A percentile compares a stretch with the other conserved stretches of the same genome.
Evolutionary conservation across 2,329 filamentous ascomycete species (phyloP).

Genomic region (Chalaropsis thielavioides): DNA sequence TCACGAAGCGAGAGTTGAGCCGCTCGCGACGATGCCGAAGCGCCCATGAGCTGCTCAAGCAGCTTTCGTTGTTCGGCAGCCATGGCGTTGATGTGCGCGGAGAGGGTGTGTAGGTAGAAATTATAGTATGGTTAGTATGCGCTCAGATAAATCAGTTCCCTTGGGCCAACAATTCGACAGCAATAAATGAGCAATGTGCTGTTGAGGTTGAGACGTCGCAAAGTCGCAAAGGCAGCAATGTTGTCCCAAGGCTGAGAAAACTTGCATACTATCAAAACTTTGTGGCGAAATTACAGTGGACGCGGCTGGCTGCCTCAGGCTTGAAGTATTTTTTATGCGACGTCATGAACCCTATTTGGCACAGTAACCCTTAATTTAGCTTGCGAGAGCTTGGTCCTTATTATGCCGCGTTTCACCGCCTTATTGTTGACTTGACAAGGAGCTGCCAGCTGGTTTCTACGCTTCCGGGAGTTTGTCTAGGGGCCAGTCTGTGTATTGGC

Average conservation of each 20-base stretch:
- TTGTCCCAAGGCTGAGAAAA: conserved; percentile 14
- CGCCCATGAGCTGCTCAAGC: conserved; percentile 91
- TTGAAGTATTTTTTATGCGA: not conserved
- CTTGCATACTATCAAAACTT: conserved; percentile 5
- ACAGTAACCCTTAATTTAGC: not conserved
- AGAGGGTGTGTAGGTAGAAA: not conserved
- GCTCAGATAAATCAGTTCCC: not conserved
- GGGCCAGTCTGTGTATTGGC: not conserved
- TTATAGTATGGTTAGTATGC: not conserved
- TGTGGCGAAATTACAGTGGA: not conserved
- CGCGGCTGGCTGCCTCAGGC: not conserved
- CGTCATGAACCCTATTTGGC: not conserved
- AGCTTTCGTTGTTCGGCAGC: conserved; percentile 96
- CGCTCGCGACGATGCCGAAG: conserved; percentile 55
- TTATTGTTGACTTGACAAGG: not conserved
- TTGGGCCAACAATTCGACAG: not conserved
- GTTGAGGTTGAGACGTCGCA: not conserved
- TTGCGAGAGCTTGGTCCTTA: conserved; percentile 14
- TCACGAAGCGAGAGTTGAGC: conserved; percentile 80
- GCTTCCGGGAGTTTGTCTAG: not conserved
- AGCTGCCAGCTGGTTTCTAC: conserved; percentile 10
- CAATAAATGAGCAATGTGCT: not conserved
- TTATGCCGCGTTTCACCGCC: conserved; percentile 19
- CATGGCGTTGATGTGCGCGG: conserved; percentile 38
- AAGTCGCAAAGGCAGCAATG: not conserved